Percentiles rank a stretch among this genome's conserved stretches.
phyloP scores from a whole-genome alignment of 169 alveolate genomes.

The Neospora caninum region DNA sequence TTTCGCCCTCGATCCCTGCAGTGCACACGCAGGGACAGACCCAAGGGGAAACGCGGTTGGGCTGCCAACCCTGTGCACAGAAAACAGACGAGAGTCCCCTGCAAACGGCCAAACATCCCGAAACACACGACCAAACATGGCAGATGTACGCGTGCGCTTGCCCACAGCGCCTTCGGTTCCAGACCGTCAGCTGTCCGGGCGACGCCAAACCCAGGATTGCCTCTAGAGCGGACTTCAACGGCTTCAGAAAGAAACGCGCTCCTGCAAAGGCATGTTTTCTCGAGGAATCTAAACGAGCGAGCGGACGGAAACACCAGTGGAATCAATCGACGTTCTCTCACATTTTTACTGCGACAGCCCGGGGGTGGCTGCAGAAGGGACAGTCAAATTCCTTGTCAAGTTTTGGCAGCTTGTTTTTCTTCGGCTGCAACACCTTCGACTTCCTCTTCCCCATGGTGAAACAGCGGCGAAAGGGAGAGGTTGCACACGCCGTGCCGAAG shows the following conservation, averaged over 20 bases:
- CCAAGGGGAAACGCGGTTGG: background rate
- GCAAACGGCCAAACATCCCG: too few relatives aligned
- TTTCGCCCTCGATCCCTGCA: conserved; percentile 51
- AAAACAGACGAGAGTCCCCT: too few relatives aligned
- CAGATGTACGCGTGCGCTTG: too few relatives aligned
- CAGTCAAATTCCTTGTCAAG: conserved; percentile 94
- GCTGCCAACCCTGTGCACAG: too few relatives aligned
- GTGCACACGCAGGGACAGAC: background rate
- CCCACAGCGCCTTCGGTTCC: too few relatives aligned
- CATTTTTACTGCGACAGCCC: conserved; percentile 90
- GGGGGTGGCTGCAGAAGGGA: conserved; percentile 93
- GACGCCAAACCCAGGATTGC: too few relatives aligned
- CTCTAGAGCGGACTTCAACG: too few relatives aligned
- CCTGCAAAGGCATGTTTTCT: too few relatives aligned
- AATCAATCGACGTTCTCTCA: conserved; percentile 47
- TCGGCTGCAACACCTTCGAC: conserved; percentile 76
- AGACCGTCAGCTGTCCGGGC: too few relatives aligned
- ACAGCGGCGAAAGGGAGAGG: background rate
- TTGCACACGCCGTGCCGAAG: too few relatives aligned
- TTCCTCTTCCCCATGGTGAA: conserved; percentile 85
- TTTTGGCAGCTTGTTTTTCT: conserved; percentile 81
- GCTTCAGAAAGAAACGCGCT: too few relatives aligned
- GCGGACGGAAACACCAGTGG: background rate
- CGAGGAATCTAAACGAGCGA: background rate
- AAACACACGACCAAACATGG: too few relatives aligned